Percentiles rank a stretch among this genome's conserved stretches.
Conservation (phyloP, 176 grass and related monocot species). For the Triticum dicoccoides region DNA sequence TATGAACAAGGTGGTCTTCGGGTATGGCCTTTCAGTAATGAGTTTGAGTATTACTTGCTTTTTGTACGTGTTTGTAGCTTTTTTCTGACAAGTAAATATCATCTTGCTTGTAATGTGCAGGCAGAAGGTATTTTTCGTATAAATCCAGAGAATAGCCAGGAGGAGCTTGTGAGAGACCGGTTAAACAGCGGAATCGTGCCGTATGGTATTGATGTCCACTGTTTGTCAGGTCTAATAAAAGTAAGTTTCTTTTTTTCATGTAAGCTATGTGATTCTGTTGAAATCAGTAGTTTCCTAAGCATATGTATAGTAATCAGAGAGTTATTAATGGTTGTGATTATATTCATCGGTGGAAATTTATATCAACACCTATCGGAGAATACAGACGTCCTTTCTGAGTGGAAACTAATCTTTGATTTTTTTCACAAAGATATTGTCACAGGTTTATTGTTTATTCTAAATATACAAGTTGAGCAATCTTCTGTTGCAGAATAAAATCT, state of each 20-base stretch:
- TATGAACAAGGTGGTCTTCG: constrained; percentile 70
- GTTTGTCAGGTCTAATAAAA: constrained; percentile 76
- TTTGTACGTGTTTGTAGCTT: neutral
- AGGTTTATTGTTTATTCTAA: neutral
- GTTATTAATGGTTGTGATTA: constrained; percentile 10
- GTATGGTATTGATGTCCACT: constrained; percentile 75
- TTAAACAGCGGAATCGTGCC: constrained; percentile 66
- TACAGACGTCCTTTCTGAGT: constrained; percentile 11
- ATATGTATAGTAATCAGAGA: neutral
- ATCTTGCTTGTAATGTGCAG: constrained; percentile 29
- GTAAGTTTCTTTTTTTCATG: constrained; percentile 28
- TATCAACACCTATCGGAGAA: neutral
- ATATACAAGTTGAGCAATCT: constrained; percentile 16
- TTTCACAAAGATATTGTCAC: neutral
- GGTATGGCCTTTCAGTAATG: constrained; percentile 25
- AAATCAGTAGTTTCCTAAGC: neutral
- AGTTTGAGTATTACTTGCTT: neutral
- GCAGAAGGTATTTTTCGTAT: constrained; percentile 88
- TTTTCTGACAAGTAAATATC: constrained; percentile 21
- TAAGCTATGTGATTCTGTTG: neutral
- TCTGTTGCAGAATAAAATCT: constrained; percentile 15
- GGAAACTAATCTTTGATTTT: neutral
- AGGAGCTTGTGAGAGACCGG: constrained; percentile 65
- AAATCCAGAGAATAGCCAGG: constrained; percentile 69
- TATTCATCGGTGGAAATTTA: neutral